Conservation (phyloP, 179 eudicot species). For the Drosera spatulata region DNA sequence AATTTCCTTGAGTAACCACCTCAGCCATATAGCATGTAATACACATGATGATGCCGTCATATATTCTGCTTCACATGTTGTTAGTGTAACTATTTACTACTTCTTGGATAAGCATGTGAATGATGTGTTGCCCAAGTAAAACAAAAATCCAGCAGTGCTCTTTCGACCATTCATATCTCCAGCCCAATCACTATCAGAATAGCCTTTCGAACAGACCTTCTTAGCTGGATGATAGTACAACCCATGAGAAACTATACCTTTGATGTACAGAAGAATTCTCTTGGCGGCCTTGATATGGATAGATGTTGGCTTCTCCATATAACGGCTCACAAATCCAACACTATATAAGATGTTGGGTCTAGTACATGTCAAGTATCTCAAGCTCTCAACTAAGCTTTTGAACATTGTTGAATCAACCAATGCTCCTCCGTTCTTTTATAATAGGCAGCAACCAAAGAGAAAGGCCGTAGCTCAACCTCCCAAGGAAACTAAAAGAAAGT, state of each 20-base stretch:
- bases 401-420: too few species aligned
- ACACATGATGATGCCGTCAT: background rate
- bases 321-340: background rate
- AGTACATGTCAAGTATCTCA: constrained; percentile 1
- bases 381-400: constrained; percentile 7
- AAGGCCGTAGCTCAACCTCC: too few species aligned
- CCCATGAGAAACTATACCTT: constrained; percentile 3
- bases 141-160: background rate
- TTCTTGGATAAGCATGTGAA: background rate
- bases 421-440: too few species aligned
- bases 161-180: background rate
- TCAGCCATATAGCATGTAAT: background rate
- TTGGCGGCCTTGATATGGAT: background rate
- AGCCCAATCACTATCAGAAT: constrained; percentile 4
- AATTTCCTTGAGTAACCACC: too few species aligned
- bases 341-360: constrained; percentile 1
- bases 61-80: background rate
- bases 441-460: too few species aligned
- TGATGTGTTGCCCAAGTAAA: background rate
- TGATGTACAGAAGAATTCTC: constrained; percentile 2
- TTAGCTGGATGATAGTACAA: background rate
- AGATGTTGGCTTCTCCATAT: background rate
- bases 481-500: too few species aligned
- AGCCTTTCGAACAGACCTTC: background rate
- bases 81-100: background rate